Conservation (phyloP, 2,329 filamentous ascomycete species). For the Fusarium ramigenum region DNA sequence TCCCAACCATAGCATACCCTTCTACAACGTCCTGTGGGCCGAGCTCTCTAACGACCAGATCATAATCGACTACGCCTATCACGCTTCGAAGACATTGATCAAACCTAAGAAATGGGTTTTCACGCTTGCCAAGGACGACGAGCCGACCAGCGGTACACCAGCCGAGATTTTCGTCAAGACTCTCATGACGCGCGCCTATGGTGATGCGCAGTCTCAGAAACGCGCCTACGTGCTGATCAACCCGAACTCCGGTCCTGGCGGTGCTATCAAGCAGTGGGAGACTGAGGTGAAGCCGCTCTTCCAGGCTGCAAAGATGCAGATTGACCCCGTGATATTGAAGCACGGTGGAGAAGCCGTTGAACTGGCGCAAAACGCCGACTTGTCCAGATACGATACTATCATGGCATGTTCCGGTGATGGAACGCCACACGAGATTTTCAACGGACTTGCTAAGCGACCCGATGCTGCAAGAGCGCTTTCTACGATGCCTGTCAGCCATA, state of each 20-base stretch:
- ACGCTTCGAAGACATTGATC: slow-evolving; percentile 66
- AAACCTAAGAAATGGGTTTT: slow-evolving; percentile 66
- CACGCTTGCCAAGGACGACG: slow-evolving; percentile 52
- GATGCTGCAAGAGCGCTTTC: slow-evolving; percentile 80
- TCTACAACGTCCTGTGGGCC: slow-evolving; percentile 88
- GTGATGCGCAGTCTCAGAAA: slow-evolving; percentile 72
- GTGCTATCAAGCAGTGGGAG: slow-evolving; percentile 76
- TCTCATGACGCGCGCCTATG: slow-evolving; percentile 77
- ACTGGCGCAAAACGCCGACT: slow-evolving; percentile 78
- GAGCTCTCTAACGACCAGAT: slow-evolving; percentile 69
- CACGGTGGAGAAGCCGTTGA: slow-evolving; percentile 81
- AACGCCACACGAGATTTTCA: slow-evolving; percentile 92
- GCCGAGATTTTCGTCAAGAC: slow-evolving; percentile 70
- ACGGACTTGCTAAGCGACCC: slow-evolving; percentile 80
- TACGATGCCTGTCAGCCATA: slow-evolving; percentile 82
- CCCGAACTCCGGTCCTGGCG: slow-evolving; percentile 86
- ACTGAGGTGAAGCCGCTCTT: slow-evolving; percentile 83
- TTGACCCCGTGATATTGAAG: slow-evolving; percentile 78
- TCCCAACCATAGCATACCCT: slow-evolving; percentile 64
- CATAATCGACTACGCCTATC: slow-evolving; percentile 76
- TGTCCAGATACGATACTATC: slow-evolving; percentile 84
- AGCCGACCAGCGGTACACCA: slow-evolving; percentile 46
- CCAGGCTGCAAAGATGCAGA: slow-evolving; percentile 77
- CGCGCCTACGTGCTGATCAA: slow-evolving; percentile 91
- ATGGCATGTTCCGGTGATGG: slow-evolving; percentile 93